Percentiles rank a stretch among this genome's conserved stretches.
Conservation (phyloP, 2,329 filamentous ascomycete genomes). For the Colletotrichum sp. region DNA sequence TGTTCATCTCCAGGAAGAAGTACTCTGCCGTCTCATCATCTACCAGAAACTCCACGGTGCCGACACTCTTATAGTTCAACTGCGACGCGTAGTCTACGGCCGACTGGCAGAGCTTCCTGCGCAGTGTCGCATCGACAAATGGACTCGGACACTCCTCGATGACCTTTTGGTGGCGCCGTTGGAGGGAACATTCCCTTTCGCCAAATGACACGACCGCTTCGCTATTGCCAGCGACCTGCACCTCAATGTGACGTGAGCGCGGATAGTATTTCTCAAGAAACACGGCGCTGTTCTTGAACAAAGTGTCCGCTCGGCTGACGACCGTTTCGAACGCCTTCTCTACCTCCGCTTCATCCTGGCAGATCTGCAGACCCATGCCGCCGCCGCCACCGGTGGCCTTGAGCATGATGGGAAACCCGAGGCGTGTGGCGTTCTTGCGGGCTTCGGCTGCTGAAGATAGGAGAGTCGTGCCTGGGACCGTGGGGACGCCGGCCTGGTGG, state of each 20-base stretch:
- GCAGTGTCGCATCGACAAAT: constrained; percentile 29
- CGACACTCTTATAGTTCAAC: constrained; percentile 39
- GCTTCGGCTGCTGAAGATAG: constrained; percentile 51
- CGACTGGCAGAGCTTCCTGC: constrained; percentile 39
- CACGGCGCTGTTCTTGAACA: constrained; percentile 67
- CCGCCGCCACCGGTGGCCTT: constrained; percentile 70
- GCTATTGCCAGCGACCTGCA: constrained; percentile 51
- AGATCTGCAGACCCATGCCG: constrained; percentile 68
- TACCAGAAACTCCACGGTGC: constrained; percentile 46
- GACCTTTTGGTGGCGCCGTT: constrained; percentile 51
- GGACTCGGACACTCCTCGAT: constrained; percentile 41
- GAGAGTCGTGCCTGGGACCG: constrained; percentile 40
- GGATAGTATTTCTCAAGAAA: constrained; percentile 70
- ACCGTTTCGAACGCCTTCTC: constrained; percentile 58
- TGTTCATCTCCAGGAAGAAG: constrained; percentile 47
- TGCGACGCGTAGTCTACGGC: constrained; percentile 28
- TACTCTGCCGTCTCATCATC: constrained; percentile 34
- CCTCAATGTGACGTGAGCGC: constrained; percentile 47
- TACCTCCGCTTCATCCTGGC: constrained; percentile 54
- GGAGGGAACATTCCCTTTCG: constrained; percentile 51
- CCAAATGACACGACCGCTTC: constrained; percentile 36
- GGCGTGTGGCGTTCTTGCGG: constrained; percentile 42
- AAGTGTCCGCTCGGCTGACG: constrained; percentile 56
- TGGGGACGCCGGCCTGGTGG: constrained; percentile 41
- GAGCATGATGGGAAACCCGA: constrained; percentile 52